These are phyloP conservation scores for Vanrija sp. DNA, from an alignment of 1,284 basidiomycete species.

Conservation along the genomic window DNA sequence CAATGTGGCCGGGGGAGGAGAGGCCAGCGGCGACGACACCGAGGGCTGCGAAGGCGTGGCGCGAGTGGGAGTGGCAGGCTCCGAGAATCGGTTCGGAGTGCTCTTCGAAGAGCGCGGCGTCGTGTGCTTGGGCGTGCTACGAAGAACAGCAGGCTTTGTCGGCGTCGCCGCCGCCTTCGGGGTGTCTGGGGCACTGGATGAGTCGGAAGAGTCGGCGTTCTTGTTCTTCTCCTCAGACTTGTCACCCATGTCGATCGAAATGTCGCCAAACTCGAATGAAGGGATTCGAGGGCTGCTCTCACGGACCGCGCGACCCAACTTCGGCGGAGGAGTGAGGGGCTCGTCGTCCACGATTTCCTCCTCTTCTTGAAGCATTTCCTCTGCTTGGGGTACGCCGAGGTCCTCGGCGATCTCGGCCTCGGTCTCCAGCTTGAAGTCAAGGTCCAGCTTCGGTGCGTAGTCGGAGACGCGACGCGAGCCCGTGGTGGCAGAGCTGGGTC, in stretches of 20 bases:
- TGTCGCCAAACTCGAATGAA: conserved; percentile 40
- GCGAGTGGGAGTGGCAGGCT: neutral
- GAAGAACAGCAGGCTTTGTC: neutral
- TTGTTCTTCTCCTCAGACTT: neutral
- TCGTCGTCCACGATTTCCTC: conserved; percentile 15
- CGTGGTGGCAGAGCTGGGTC: neutral
- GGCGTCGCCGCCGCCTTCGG: conserved; percentile 1
- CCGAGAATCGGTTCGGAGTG: neutral
- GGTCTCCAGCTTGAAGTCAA: neutral
- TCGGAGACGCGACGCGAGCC: neutral
- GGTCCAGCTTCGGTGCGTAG: conserved; percentile 1
- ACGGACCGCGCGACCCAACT: conserved; percentile 1
- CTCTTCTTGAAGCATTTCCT: conserved; percentile 6
- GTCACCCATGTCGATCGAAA: conserved; percentile 9
- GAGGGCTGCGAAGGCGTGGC: conserved; percentile 4
- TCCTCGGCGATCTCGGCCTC: conserved; percentile 3
- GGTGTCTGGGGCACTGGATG: neutral
- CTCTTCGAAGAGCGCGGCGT: neutral
- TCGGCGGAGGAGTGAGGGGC: conserved; percentile 41
- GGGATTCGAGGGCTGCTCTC: conserved; percentile 42
- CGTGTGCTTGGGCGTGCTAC: neutral
- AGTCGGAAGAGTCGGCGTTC: neutral
- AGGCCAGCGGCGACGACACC: conserved; percentile 7
- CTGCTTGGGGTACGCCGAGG: neutral
- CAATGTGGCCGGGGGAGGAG: neutral